A percentile compares a stretch with the other conserved stretches of the same genome.
phyloP scores from a whole-genome alignment of 2,329 filamentous ascomycete species.

The Fusarium sp. region DNA sequence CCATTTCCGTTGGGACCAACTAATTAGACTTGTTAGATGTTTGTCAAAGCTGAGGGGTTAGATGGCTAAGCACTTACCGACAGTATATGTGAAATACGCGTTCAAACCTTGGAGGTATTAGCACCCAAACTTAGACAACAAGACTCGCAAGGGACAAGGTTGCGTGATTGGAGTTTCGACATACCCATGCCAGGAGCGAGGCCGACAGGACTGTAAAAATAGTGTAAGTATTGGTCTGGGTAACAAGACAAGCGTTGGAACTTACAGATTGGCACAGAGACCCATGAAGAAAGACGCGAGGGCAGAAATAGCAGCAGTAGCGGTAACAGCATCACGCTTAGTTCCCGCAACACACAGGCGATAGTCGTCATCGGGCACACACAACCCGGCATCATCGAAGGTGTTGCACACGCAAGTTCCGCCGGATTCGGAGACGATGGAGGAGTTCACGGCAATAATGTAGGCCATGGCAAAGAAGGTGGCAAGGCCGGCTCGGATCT shows the following conservation, averaged over 20 bases:
- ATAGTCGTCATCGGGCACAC: conserved; percentile 68
- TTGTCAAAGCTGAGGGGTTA: neutral
- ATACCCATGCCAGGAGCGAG: conserved; percentile 59
- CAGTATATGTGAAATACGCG: conserved; percentile 85
- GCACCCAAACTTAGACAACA: neutral
- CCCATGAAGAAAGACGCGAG: conserved; percentile 88
- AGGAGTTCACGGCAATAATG: conserved; percentile 66
- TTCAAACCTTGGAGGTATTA: conserved; percentile 68
- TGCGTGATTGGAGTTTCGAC: conserved; percentile 9
- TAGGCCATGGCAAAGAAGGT: conserved; percentile 78
- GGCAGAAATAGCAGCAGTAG: conserved; percentile 84
- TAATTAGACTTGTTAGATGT: conserved; percentile 34
- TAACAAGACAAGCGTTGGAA: conserved; percentile 17
- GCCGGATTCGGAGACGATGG: conserved; percentile 71
- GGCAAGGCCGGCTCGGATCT: conserved; percentile 84
- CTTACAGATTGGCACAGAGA: conserved; percentile 79
- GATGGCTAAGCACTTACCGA: conserved; percentile 44
- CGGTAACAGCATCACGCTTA: conserved; percentile 84
- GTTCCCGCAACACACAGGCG: conserved; percentile 72
- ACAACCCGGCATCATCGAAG: conserved; percentile 60
- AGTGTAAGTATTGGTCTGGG: conserved; percentile 6
- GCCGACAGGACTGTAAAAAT: conserved; percentile 48
- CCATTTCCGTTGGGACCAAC: conserved; percentile 83
- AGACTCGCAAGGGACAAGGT: neutral
- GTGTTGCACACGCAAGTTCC: conserved; percentile 81